Base-by-base conservation (phyloP, 192 early-diverging fungal species). In the Coemansia sp. region DNA sequence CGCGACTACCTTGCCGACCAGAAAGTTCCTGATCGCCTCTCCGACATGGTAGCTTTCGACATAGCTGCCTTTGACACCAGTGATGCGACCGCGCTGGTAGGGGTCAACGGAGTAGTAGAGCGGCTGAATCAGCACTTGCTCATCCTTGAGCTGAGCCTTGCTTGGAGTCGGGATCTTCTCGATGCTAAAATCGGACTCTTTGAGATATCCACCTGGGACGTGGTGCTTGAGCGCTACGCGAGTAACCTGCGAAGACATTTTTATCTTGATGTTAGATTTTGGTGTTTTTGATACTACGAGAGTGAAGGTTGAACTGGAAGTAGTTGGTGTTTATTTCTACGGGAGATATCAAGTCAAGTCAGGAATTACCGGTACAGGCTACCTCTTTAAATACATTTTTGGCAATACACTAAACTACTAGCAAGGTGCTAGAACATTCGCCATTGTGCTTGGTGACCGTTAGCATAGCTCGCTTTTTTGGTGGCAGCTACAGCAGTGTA, bases 31-130 rank as follows among this genome's bases (percentile, higher is more conserved):
- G 41, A 69, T 40, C 14, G 86, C 77, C 29, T 88, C 45, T 30
- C 85, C 88, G 13, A 87, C n/a, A 13, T 59, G 19, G 62, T 87
- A 93, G 22, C 85, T 58, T 17, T 71, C 61, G 34, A 80, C 64
- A 63, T 91, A 91, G 15, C 79, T 83, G 34, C 79, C 82, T 29
- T 65, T 70, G n/a, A 47, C 65, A 15, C 72, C 67, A 38, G 82
- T 68, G 86, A 95, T 90, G 52, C 91, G 86, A 19, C 80, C 72
- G 56, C 84, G 76, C 86, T 88, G 87, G 72, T 92, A 92, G 3
- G 88, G 90, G 62, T 92, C 90, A 15, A 91, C 62, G 1, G 88
- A 91, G 34, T 90, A 54, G 66, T 80, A 88, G n/a, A 89, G 81
- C 55, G 81, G 83, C 29, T 84, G 86, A 4, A 90, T 23, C n/a